Evolutionary conservation across 345 rosid genomes (phyloP).

Genomic region (Citrus maxima): DNA sequence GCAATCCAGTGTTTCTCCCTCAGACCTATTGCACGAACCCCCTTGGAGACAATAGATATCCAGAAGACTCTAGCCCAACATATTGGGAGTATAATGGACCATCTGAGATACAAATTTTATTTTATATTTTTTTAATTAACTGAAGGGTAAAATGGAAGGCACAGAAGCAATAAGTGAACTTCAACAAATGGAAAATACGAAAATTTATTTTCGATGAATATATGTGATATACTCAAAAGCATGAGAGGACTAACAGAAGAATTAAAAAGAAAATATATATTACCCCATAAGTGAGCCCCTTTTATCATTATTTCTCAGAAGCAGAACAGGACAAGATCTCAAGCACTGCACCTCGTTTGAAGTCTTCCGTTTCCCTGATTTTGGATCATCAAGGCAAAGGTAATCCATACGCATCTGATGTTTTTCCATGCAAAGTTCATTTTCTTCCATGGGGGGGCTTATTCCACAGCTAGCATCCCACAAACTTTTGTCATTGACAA

Average conservation of each 20-base stretch:
- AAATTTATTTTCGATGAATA: not conserved
- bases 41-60: conserved; percentile 57
- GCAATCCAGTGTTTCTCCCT: conserved; percentile 87
- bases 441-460: conserved; percentile 59
- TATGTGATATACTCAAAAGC: not conserved
- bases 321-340: conserved; percentile 65
- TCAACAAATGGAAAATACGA: not conserved
- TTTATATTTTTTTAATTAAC: not conserved
- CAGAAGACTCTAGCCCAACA: conserved; percentile 83
- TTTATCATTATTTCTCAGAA: conserved; percentile 53
- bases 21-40: conserved; percentile 76
- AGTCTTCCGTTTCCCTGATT: conserved; percentile 21
- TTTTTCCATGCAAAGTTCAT: conserved; percentile 58
- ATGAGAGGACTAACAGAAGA: not conserved
- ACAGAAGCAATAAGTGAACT: not conserved
- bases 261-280: conserved; percentile 16
- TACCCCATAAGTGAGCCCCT: conserved; percentile 51
- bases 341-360: conserved; percentile 40
- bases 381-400: conserved; percentile 48
- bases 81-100: conserved; percentile 81
- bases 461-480: conserved; percentile 61
- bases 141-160: not conserved
- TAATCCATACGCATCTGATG: conserved; percentile 46
- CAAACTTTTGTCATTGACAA: conserved; percentile 25
- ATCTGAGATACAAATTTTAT: conserved; percentile 45